Conservation (phyloP, 225 moss, liverwort and hornwort species). For the Polytrichum formosum region DNA sequence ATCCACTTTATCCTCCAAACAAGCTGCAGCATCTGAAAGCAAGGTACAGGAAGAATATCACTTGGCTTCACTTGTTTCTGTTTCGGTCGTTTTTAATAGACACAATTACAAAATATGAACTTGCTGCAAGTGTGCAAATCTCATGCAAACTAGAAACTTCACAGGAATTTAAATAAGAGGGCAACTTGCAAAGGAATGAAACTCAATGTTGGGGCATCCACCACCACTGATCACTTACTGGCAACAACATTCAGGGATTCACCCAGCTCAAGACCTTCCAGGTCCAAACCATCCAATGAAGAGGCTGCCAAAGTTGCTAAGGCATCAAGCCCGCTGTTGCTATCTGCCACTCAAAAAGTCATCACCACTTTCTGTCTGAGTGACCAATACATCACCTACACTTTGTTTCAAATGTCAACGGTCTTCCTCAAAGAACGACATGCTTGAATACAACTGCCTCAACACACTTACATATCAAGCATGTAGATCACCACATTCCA, state of each 20-base stretch:
- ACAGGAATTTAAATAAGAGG: too few species aligned
- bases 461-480: too few species aligned
- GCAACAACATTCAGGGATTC: constrained; percentile 37
- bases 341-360: background rate
- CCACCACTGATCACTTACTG: too few species aligned
- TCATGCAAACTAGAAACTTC: too few species aligned
- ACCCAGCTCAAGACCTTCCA: constrained; percentile 61
- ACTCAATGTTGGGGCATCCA: constrained; percentile 5
- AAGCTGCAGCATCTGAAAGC: constrained; percentile 44
- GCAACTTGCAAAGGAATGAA: too few species aligned
- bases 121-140: too few species aligned
- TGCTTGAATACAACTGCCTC: too few species aligned
- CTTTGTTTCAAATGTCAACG: background rate
- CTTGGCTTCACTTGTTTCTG: too few species aligned
- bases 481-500: background rate
- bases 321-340: constrained; percentile 73
- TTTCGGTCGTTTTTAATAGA: too few species aligned
- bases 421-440: too few species aligned
- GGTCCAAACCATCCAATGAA: constrained; percentile 58
- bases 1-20: constrained; percentile 38
- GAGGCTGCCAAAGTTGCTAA: constrained; percentile 87
- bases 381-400: background rate
- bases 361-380: background rate
- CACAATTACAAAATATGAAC: too few species aligned
- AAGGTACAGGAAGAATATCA: background rate